These are phyloP conservation scores for Chrysanthemum lavandulifolium DNA, from an alignment of 129 eudicot genomes.

Conservation along the genomic window DNA sequence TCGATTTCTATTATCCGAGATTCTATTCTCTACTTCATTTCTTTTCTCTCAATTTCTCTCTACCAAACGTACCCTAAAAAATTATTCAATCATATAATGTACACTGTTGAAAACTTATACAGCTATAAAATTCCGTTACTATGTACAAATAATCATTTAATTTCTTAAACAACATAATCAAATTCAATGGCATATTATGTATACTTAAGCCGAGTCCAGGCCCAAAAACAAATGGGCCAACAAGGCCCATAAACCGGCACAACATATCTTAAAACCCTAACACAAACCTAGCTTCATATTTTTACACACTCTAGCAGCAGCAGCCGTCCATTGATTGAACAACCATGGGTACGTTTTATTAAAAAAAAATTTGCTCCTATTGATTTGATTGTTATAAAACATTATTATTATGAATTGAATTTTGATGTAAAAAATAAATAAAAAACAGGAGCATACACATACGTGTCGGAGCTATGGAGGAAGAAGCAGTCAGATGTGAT, in stretches of 20 bases:
- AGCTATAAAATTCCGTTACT: too few relatives aligned
- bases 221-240: neutral
- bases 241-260: neutral
- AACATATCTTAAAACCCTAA: neutral
- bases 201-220: neutral
- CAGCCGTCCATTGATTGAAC: too few relatives aligned
- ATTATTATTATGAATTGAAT: neutral
- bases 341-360: neutral
- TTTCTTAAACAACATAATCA: too few relatives aligned
- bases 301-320: neutral
- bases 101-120: too few relatives aligned
- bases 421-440: neutral
- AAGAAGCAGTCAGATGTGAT: conserved; percentile 84
- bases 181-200: too few relatives aligned
- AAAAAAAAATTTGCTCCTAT: neutral
- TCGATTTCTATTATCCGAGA: too few relatives aligned
- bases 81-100: too few relatives aligned
- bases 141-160: too few relatives aligned
- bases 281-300: neutral
- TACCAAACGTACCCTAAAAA: too few relatives aligned
- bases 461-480: conserved; percentile 81
- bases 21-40: too few relatives aligned
- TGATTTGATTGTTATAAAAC: neutral
- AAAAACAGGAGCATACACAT: conserved; percentile 59
- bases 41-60: too few relatives aligned